phyloP scores from a whole-genome alignment of 441 rosid species.

The Gossypium gossypioides region DNA sequence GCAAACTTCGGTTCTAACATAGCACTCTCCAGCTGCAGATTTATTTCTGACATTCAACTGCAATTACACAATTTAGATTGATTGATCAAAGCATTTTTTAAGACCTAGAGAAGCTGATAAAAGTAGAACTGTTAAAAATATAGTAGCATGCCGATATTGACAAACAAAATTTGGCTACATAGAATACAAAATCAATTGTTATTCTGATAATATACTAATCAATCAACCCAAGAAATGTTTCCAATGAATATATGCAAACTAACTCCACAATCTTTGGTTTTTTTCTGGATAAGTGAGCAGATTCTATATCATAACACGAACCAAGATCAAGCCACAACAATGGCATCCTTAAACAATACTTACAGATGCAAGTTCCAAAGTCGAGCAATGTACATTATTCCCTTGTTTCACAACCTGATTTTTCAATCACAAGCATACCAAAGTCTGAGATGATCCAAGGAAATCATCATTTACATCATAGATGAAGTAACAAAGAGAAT shows the following conservation, averaged over 20 bases:
- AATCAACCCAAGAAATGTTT: background rate
- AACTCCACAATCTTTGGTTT: background rate
- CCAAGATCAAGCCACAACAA: conserved; percentile 5
- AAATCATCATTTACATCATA: background rate
- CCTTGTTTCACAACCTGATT: conserved; percentile 82
- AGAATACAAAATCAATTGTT: background rate
- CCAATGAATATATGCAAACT: background rate
- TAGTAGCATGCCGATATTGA: background rate
- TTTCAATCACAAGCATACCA: conserved; percentile 17
- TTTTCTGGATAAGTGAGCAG: background rate
- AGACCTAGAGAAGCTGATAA: conserved; percentile 9
- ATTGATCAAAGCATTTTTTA: conserved; percentile 11
- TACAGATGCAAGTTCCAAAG: conserved; percentile 92
- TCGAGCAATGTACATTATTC: conserved; percentile 83
- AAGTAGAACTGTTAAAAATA: conserved; percentile 8
- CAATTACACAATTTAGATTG: conserved; percentile 22
- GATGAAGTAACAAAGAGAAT: conserved; percentile 12
- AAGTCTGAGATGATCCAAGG: conserved; percentile 22
- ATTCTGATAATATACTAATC: background rate
- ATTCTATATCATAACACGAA: conserved; percentile 3
- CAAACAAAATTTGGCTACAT: conserved; percentile 9
- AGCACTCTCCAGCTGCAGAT: conserved; percentile 95
- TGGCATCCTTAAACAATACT: conserved; percentile 26
- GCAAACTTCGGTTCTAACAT: conserved; percentile 80
- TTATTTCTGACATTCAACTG: conserved; percentile 93